phyloP scores from a whole-genome alignment of 2,329 filamentous ascomycete genomes.

The Onygena corvina region DNA sequence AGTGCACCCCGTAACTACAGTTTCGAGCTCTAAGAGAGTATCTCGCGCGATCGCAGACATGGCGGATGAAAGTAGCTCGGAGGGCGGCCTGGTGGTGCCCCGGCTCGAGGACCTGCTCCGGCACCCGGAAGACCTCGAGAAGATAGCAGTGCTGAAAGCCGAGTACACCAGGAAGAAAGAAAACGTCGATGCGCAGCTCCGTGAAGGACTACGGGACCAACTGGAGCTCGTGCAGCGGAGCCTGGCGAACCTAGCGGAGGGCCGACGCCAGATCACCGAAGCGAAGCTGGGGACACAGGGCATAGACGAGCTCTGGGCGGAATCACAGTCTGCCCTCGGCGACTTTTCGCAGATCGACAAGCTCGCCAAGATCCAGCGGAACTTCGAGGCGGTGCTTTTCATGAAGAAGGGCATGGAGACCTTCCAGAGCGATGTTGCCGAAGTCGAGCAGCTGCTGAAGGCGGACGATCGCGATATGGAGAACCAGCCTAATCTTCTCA shows the following conservation, averaged over 20 bases:
- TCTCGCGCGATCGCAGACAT: constrained; percentile 19
- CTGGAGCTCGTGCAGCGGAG: constrained; percentile 87
- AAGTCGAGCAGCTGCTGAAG: constrained; percentile 64
- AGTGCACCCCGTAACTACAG: not conserved
- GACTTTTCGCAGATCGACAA: constrained; percentile 80
- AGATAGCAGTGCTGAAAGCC: constrained; percentile 75
- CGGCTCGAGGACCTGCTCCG: constrained; percentile 88
- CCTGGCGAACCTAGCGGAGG: constrained; percentile 77
- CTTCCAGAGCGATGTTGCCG: constrained; percentile 65
- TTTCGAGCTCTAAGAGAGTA: not conserved
- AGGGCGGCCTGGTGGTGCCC: constrained; percentile 54
- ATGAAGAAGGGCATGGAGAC: constrained; percentile 86
- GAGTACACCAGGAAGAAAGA: constrained; percentile 93
- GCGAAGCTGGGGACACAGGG: constrained; percentile 99
- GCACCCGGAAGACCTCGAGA: constrained; percentile 94
- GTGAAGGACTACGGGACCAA: constrained; percentile 78
- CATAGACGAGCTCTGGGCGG: constrained; percentile 93
- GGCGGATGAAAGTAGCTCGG: constrained; percentile 26
- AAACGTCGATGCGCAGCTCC: constrained; percentile 79
- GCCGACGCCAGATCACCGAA: constrained; percentile 77
- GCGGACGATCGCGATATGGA: constrained; percentile 77
- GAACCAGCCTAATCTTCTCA: constrained; percentile 82
- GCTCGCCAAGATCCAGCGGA: constrained; percentile 54
- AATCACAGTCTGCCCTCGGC: constrained; percentile 92
- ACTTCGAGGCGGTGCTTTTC: constrained; percentile 84